Base-by-base conservation (phyloP, 345 rosid genomes). In the Citrus reticulata region DNA sequence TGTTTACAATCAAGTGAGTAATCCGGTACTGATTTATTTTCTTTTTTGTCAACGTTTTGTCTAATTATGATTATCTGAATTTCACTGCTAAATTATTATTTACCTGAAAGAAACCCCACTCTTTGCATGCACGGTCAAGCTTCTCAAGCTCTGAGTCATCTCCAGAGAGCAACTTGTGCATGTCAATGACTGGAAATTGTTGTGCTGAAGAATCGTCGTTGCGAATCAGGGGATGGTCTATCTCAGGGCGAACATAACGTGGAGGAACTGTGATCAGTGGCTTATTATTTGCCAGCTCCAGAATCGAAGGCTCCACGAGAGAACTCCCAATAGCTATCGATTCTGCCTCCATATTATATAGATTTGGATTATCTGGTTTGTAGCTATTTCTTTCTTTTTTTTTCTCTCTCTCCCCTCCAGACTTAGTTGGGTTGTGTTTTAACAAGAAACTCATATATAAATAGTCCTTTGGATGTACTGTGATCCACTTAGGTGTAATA, bases 31-130 rank as follows among this genome's bases (percentile, higher is more conserved):
- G 39, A 35, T 6, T 35, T 6, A 37, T 8, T 35, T 37, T 37
- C 6, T 5, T 34, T 34, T 34, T 34, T 34, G 37, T 5, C 1
- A 34, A 37, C 39, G 9, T 37, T 37, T 37, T 37, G 39, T 37
- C 39, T 37, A 37, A 34, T 34, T 34, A 0, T 34, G 0, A 34
- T 34, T 34, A 34, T 5, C 37, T 34, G 7, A 34, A 34, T 34
- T 5, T 34, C 37, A 5, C 6, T 34, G 37, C 37, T 34, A 34
- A 34, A 34, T 34, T 34, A 0, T 34, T 34, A 34, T 34, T 0
- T 34, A 34, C 84, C 79, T 82, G 82, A 68, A 78, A 82, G 77
- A 82, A 78, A 37, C 85, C 85, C 82, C 79, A 75, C 0, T 78
- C 77, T 60, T 78, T 70, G 73, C 82, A 78, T 9, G 85, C 79